Percentiles rank a stretch among this genome's conserved stretches.
phyloP scores from a whole-genome alignment of 192 early-diverging fungal genomes.

The Lunasporangiospora selenospora region DNA sequence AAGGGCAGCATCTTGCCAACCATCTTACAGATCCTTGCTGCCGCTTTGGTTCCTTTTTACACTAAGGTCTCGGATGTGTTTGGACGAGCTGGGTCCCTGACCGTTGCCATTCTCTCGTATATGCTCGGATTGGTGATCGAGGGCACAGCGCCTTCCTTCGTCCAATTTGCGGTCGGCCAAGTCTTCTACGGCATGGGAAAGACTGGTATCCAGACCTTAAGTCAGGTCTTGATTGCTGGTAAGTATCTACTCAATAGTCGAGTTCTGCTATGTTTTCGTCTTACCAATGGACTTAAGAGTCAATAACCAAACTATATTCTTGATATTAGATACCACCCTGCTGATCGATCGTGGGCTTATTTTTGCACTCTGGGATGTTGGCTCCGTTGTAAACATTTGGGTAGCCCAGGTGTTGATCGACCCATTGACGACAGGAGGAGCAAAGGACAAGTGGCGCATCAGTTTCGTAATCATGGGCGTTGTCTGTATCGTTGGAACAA shows the following conservation, averaged over 20 bases:
- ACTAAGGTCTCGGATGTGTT: conserved; percentile 4
- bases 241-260: too few species aligned
- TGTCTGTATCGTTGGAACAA: neutral
- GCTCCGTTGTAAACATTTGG: conserved; percentile 1
- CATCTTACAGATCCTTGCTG: neutral
- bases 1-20: neutral
- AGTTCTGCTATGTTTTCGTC: too few species aligned
- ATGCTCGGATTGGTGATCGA: neutral
- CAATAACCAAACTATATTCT: too few species aligned
- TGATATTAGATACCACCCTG: neutral
- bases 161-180: neutral
- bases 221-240: conserved; percentile 5
- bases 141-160: neutral
- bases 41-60: neutral
- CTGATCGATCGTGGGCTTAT: neutral
- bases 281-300: too few species aligned
- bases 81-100: neutral
- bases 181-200: conserved; percentile 2
- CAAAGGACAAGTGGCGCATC: conserved; percentile 1
- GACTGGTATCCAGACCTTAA: conserved; percentile 3
- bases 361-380: neutral
- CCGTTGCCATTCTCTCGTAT: neutral
- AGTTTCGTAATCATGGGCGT: neutral
- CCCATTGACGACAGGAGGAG: neutral
- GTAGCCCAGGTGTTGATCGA: conserved; percentile 1